These are phyloP conservation scores for Fusarium camptoceras DNA, from an alignment of 2,329 filamentous ascomycete genomes.

Conservation along the genomic window DNA sequence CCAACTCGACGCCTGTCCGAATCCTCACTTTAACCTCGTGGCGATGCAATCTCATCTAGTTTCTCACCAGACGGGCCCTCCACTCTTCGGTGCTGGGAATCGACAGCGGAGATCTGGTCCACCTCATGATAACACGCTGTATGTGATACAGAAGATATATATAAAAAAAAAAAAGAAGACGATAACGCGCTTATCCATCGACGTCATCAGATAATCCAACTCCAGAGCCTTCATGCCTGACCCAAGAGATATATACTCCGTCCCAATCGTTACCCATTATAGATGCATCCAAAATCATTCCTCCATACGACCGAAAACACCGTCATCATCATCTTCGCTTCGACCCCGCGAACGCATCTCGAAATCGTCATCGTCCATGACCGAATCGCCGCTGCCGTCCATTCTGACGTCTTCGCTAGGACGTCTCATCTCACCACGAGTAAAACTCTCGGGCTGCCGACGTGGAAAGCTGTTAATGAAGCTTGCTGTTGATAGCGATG, in stretches of 20 bases:
- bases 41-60: conserved; percentile 58
- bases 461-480: conserved; percentile 73
- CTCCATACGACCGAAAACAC: conserved; percentile 97
- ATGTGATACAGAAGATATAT: conserved; percentile 65
- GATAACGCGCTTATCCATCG: conserved; percentile 54
- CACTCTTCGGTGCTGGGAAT: conserved; percentile 77
- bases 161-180: conserved; percentile 55
- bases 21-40: conserved; percentile 80
- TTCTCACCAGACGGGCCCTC: conserved; percentile 55
- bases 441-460: conserved; percentile 73
- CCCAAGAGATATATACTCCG: conserved; percentile 47
- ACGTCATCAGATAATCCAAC: conserved; percentile 51
- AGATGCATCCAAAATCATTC: conserved; percentile 66
- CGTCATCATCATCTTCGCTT: conserved; percentile 91
- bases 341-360: conserved; percentile 71
- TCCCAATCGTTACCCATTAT: conserved; percentile 43
- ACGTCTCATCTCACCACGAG: conserved; percentile 66
- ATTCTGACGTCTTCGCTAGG: conserved; percentile 72
- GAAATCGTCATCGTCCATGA: conserved; percentile 75
- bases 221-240: conserved; percentile 49
- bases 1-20: conserved; percentile 72
- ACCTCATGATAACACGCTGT: conserved; percentile 58
- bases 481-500: conserved; percentile 67
- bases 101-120: conserved; percentile 71
- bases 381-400: conserved; percentile 73